Base-by-base conservation (phyloP, 2,329 filamentous ascomycete genomes). In the Monosporascus sp. region DNA sequence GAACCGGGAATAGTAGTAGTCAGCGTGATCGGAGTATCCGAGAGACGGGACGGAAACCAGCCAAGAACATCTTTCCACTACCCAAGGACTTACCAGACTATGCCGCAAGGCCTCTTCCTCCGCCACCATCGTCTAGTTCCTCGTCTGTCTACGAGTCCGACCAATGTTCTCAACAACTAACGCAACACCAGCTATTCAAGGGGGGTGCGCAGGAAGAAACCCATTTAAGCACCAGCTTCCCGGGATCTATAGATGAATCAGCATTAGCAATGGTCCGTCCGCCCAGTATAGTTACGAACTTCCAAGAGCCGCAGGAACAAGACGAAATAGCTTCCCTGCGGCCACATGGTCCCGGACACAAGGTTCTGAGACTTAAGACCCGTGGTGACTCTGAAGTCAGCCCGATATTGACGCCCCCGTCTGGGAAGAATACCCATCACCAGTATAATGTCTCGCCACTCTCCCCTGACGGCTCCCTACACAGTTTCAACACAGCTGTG, bases 391-490 rank as follows among this genome's bases (percentile, higher is more conserved):
- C 55, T 9, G 40, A 56, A 2, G 57, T 66, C 20, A 66, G 64
- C 48, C 64, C 64, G 9, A 26, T 66, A 11, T 52, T 57, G 14
- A 56, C 58, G 4, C 52, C 60, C 7, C 53, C 50, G 14, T 53
- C 59, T 8, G 56, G 49, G 26, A 59, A 40, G 20, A 49, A 51
- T n/a, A 22, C 27, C 3, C 56, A 57, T 48, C 54, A 45, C 22
- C 50, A 48, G 27, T 51, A 63, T 40, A 50, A 59, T 9, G 64
- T 66, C 37, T 66, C 64, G n/a, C 64, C 64, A 1, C 45, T 66
- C 7, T 58, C 59, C 1, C 55, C 57, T 5, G 43, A 22, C 37
- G 51, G 31, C 20, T 64, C 62, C 9, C 19, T 49, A n/a, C 22
- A 50, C 5, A 57, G 59, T 20, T 24, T 49, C 5, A 52, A 38